Conservation (phyloP, 345 rosid species). For the Gossypium herbaceum region DNA sequence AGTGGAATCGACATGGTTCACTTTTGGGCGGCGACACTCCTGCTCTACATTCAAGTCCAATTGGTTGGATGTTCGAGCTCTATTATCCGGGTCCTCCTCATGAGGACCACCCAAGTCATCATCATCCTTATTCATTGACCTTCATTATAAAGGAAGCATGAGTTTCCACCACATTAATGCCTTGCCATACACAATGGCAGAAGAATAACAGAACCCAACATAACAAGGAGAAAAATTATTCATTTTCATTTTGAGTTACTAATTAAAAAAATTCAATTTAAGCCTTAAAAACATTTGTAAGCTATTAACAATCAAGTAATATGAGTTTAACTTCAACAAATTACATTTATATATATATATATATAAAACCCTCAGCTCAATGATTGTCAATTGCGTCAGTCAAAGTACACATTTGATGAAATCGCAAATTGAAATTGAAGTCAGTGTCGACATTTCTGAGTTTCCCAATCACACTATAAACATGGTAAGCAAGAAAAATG, state of each 20-base stretch:
- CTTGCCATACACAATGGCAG: neutral
- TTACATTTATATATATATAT: neutral
- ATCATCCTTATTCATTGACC: conserved; percentile 26
- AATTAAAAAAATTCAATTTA: neutral
- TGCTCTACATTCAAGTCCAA: conserved; percentile 35
- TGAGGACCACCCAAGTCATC: conserved; percentile 11
- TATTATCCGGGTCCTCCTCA: conserved; percentile 18
- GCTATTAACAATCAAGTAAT: neutral
- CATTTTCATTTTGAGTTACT: neutral
- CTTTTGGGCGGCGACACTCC: conserved; percentile 19
- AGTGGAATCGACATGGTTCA: conserved; percentile 7
- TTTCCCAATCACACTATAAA: neutral
- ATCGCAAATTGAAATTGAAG: neutral
- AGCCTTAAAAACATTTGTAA: neutral
- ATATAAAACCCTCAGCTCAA: neutral
- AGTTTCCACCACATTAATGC: conserved; percentile 3
- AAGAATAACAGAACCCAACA: neutral
- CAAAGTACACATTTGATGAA: neutral
- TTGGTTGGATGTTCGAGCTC: conserved; percentile 19
- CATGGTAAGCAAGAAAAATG: neutral
- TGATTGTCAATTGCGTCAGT: neutral
- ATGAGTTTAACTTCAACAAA: neutral
- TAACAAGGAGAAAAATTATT: neutral
- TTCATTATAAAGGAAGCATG: conserved; percentile 11
- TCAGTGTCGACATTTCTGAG: neutral